A percentile compares a stretch with the other conserved stretches of the same genome.
Conservation (phyloP, 179 eudicot genomes). For the Beta lomatogona region DNA sequence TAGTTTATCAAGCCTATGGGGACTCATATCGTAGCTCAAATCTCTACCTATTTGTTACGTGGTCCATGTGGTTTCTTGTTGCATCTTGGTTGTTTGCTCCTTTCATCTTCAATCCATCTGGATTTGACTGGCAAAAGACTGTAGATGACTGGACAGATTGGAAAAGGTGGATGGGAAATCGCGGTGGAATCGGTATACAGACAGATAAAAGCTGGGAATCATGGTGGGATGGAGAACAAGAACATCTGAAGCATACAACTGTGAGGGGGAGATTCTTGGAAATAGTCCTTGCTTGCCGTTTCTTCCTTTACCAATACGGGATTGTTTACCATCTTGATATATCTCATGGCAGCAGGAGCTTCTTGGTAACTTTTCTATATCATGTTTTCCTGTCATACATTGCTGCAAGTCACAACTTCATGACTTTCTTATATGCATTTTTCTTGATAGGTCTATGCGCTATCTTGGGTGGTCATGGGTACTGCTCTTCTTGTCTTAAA, state of each 20-base stretch:
- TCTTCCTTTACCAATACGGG: slow-evolving; percentile 76
- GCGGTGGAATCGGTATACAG: slow-evolving; percentile 75
- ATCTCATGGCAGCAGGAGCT: slow-evolving; percentile 47
- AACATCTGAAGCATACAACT: slow-evolving; percentile 65
- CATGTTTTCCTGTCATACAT: slow-evolving; percentile 6
- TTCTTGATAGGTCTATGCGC: slow-evolving; percentile 75
- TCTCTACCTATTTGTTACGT: slow-evolving; percentile 64
- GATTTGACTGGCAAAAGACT: slow-evolving; percentile 87
- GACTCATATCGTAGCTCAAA: slow-evolving; percentile 56
- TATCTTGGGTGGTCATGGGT: slow-evolving; percentile 93
- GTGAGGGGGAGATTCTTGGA: slow-evolving; percentile 64
- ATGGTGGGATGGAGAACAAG: slow-evolving; percentile 87
- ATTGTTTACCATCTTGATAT: slow-evolving; percentile 78
- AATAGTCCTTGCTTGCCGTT: slow-evolving; percentile 60
- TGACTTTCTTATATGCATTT: slow-evolving; percentile 20
- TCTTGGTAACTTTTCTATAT: slow-evolving; percentile 43
- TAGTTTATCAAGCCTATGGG: slow-evolving; percentile 68
- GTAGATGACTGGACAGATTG: slow-evolving; percentile 90
- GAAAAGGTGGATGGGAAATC: slow-evolving; percentile 89
- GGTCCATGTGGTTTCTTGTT: slow-evolving; percentile 86
- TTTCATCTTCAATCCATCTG: slow-evolving; percentile 77
- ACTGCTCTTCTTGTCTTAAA: slow-evolving; percentile 70
- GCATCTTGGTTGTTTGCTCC: slow-evolving; percentile 86
- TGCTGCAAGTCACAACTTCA: slow-evolving; percentile 11
- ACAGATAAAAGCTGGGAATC: slow-evolving; percentile 84